Percentiles rank a stretch among this genome's conserved stretches.
phyloP scores from a whole-genome alignment of 2,329 filamentous ascomycete species.

The Cytospora mali region DNA sequence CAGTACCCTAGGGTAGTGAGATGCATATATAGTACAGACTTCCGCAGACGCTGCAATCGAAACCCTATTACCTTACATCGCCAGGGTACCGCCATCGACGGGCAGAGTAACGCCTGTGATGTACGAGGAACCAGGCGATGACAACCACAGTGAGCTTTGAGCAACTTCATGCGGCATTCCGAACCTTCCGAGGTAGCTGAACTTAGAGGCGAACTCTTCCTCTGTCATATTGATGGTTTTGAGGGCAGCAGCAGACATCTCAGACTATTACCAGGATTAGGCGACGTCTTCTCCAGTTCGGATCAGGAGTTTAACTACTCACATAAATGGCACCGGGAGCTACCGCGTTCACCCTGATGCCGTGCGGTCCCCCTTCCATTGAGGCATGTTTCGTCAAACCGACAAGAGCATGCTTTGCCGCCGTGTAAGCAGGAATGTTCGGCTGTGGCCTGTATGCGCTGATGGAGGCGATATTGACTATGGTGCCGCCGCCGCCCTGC shows the following conservation, averaged over 20 bases:
- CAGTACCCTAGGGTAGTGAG: too few relatives aligned
- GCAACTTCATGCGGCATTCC: background rate
- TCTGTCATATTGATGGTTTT: background rate
- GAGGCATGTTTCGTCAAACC: background rate
- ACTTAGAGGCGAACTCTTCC: background rate
- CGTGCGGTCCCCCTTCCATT: background rate
- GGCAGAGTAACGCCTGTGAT: background rate
- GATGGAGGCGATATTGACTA: slow-evolving; percentile 4
- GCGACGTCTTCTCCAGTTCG: background rate
- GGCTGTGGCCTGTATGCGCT: background rate
- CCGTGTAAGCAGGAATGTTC: background rate
- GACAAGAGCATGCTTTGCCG: background rate
- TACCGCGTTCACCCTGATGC: background rate
- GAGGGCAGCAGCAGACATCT: background rate
- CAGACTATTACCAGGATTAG: background rate
- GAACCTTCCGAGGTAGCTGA: background rate
- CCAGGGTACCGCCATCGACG: background rate
- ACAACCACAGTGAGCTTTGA: background rate
- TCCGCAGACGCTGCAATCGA: background rate
- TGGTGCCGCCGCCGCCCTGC: background rate
- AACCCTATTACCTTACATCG: background rate
- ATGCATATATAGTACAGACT: background rate
- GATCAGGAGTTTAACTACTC: background rate
- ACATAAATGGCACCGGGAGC: background rate
- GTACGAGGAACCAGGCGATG: background rate